Evolutionary conservation across 2,329 filamentous ascomycete species (phyloP).

Genomic region (Metarhizium guizhouense): DNA sequence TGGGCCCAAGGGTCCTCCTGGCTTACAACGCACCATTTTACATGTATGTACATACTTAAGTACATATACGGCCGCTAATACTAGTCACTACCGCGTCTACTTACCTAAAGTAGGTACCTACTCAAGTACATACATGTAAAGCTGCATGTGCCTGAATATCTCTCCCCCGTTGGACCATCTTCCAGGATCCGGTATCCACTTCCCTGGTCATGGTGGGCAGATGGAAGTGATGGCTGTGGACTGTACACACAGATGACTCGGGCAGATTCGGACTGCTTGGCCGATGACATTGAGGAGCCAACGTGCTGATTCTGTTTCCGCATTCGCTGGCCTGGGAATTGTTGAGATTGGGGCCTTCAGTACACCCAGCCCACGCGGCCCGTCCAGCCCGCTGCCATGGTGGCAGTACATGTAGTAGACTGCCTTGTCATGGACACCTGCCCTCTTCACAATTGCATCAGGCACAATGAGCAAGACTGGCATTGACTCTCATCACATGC

Average conservation of each 20-base stretch:
- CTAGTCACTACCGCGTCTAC: no score
- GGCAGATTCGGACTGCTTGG: background rate
- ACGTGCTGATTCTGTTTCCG: background rate
- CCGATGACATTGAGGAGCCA: background rate
- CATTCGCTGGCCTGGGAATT: background rate
- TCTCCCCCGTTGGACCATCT: background rate
- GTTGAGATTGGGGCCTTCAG: background rate
- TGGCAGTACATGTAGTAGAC: background rate
- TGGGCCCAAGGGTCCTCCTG: no score
- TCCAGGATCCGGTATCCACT: background rate
- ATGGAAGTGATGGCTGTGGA: background rate
- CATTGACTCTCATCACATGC: background rate
- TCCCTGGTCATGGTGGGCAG: background rate
- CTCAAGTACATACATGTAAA: no score
- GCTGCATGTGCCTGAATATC: background rate
- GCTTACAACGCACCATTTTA: no score
- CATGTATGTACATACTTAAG: background rate
- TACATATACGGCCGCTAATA: background rate
- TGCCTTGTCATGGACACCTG: no score
- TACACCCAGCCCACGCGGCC: no score
- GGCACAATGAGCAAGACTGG: background rate
- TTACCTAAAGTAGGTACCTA: no score
- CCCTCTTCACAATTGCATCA: background rate
- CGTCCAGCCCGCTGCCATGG: background rate
- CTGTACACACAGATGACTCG: background rate